A percentile compares a stretch with the other conserved stretches of the same genome.
These are phyloP conservation scores for Fusarium sulawesiense DNA, from an alignment of 2,329 filamentous ascomycete species.

Conservation along the genomic window DNA sequence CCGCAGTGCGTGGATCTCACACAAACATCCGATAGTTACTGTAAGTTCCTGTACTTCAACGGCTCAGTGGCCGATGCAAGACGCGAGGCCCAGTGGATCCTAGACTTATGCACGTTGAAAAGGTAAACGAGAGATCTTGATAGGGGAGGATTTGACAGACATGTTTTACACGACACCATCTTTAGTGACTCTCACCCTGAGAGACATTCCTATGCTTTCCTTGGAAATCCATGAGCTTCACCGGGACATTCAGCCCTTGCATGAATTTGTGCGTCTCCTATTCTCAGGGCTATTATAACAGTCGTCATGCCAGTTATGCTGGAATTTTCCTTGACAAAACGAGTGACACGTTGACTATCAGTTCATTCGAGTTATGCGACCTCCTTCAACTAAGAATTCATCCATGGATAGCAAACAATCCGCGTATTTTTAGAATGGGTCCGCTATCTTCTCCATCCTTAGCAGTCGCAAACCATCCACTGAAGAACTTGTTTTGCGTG, in stretches of 20 bases:
- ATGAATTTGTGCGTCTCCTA: conserved; percentile 8
- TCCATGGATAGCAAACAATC: conserved; percentile 20
- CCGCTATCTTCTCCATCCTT: conserved; percentile 34
- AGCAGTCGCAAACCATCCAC: conserved; percentile 36
- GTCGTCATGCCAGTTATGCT: conserved; percentile 7
- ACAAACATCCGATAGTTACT: conserved; percentile 35
- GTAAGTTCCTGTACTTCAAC: conserved; percentile 26
- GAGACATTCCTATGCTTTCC: conserved; percentile 34
- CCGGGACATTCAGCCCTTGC: conserved; percentile 13
- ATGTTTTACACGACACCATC: conserved; percentile 31
- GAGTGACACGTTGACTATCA: background rate
- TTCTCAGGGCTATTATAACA: background rate
- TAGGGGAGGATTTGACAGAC: conserved; percentile 36
- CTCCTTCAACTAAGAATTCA: conserved; percentile 23
- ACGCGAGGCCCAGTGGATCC: conserved; percentile 34
- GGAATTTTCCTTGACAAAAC: conserved; percentile 27
- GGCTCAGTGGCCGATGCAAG: conserved; percentile 7
- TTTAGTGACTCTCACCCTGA: conserved; percentile 34
- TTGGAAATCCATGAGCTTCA: conserved; percentile 18
- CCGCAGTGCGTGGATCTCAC: conserved; percentile 38
- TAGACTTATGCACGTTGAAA: conserved; percentile 40
- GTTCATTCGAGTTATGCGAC: conserved; percentile 3
- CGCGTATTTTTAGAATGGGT: conserved; percentile 46
- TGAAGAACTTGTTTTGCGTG: conserved; percentile 14
- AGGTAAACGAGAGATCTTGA: conserved; percentile 27